These are phyloP conservation scores for Fusarium graminum DNA, from an alignment of 2,329 filamentous ascomycete genomes.

Conservation along the genomic window DNA sequence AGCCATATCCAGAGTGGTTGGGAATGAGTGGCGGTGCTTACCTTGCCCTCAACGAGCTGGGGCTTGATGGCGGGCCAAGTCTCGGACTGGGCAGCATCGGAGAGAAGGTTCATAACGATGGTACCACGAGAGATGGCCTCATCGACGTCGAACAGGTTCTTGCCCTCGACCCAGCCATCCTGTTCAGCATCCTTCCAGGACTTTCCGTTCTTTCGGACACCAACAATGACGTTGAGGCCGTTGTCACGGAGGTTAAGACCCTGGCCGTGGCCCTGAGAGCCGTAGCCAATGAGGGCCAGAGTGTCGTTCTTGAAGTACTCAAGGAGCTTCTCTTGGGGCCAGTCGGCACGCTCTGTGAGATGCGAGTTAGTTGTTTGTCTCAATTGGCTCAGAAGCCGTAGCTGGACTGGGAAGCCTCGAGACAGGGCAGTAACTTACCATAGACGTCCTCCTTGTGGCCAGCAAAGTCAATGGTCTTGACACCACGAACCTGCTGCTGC, in stretches of 20 bases:
- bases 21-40: slow-evolving; percentile 58
- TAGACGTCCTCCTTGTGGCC: slow-evolving; percentile 95
- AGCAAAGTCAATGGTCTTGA: slow-evolving; percentile 99
- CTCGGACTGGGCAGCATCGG: slow-evolving; percentile 97
- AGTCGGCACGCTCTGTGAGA: slow-evolving; percentile 90
- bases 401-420: slow-evolving; percentile 10
- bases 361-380: slow-evolving; percentile 46
- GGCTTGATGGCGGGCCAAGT: slow-evolving; percentile 99
- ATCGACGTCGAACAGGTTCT: slow-evolving; percentile 98
- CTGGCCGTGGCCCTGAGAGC: slow-evolving; percentile 97
- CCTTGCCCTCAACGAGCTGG: slow-evolving; percentile 98
- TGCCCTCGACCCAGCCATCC: slow-evolving; percentile 98
- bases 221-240: slow-evolving; percentile 98
- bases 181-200: slow-evolving; percentile 98
- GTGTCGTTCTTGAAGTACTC: slow-evolving; percentile 99
- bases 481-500: slow-evolving; percentile 83
- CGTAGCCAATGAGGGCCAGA: slow-evolving; percentile 98
- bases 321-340: slow-evolving; percentile 97
- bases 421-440: slow-evolving; percentile 66
- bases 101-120: slow-evolving; percentile 99
- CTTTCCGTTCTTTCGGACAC: slow-evolving; percentile 97
- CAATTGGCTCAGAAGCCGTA: neutral
- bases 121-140: slow-evolving; percentile 94
- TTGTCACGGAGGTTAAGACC: slow-evolving; percentile 99
- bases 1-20: slow-evolving; percentile 9